These are phyloP conservation scores for Colletotrichum sp. DNA, from an alignment of 2,329 filamentous ascomycete species.

Conservation along the genomic window DNA sequence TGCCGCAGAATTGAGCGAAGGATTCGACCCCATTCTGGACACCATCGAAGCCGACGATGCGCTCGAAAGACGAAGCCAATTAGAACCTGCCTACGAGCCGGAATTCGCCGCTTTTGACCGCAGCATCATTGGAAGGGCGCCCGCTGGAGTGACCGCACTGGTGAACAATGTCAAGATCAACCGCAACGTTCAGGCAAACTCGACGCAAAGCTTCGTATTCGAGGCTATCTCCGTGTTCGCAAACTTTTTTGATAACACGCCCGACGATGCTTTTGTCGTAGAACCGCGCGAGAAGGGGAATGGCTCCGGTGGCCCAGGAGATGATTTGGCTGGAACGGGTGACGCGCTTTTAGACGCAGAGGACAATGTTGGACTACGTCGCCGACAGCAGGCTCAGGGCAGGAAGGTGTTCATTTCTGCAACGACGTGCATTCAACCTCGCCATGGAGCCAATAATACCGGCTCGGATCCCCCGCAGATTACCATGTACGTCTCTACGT, in stretches of 20 bases:
- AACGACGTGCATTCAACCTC: slow-evolving; percentile 84
- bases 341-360: slow-evolving; percentile 21
- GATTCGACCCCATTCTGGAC: slow-evolving; percentile 25
- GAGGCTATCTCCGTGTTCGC: slow-evolving; percentile 58
- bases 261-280: slow-evolving; percentile 3
- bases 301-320: slow-evolving; percentile 24
- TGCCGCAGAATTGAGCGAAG: slow-evolving; percentile 55
- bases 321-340: slow-evolving; percentile 22
- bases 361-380: slow-evolving; percentile 16
- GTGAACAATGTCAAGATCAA: slow-evolving; percentile 68
- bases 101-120: slow-evolving; percentile 66
- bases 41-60: slow-evolving; percentile 23
- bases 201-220: slow-evolving; percentile 69
- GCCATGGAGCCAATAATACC: slow-evolving; percentile 50
- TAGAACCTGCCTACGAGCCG: slow-evolving; percentile 55
- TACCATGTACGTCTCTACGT: slow-evolving; percentile 76
- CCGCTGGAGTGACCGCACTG: slow-evolving; percentile 52
- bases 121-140: slow-evolving; percentile 66
- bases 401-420: slow-evolving; percentile 78
- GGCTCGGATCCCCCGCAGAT: slow-evolving; percentile 70
- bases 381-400: slow-evolving; percentile 32
- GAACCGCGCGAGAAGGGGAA: slow-evolving; percentile 26
- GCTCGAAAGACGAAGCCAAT: slow-evolving; percentile 22
- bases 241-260: slow-evolving; percentile 23
- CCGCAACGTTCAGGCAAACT: slow-evolving; percentile 67